phyloP scores from a whole-genome alignment of 805 yeast species.

The Candida yuanshanica region DNA sequence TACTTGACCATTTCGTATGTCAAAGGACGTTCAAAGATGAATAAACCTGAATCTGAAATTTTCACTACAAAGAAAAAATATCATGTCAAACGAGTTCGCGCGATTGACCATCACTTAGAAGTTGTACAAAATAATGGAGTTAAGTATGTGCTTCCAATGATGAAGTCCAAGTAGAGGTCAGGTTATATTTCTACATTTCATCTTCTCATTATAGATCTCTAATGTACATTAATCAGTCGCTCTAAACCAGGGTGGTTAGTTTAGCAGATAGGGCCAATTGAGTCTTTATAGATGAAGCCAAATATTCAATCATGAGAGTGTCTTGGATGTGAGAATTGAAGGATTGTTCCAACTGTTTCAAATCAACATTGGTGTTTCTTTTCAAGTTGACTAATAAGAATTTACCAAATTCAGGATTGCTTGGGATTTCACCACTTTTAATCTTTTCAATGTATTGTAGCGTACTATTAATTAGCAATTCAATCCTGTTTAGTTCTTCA shows the following conservation, averaged over 20 bases:
- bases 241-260: slow-evolving; percentile 50
- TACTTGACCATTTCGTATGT: too few relatives aligned
- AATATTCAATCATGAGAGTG: slow-evolving; percentile 71
- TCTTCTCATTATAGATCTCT: not conserved
- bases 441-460: slow-evolving; percentile 41
- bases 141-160: too few relatives aligned
- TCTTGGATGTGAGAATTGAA: slow-evolving; percentile 75
- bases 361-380: slow-evolving; percentile 38
- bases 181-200: not conserved
- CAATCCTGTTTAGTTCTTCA: slow-evolving; percentile 40
- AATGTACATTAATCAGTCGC: not conserved
- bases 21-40: too few relatives aligned
- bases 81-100: too few relatives aligned
- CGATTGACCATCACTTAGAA: too few relatives aligned
- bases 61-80: too few relatives aligned
- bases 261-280: slow-evolving; percentile 77
- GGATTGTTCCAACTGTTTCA: slow-evolving; percentile 48
- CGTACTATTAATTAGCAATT: slow-evolving; percentile 43
- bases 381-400: slow-evolving; percentile 53
- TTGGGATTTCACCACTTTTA: slow-evolving; percentile 37
- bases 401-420: slow-evolving; percentile 59
- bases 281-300: slow-evolving; percentile 78
- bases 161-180: too few relatives aligned
- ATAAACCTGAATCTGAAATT: too few relatives aligned
- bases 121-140: too few relatives aligned